Evolutionary conservation across 108 stramenopile genomes (phyloP).

Genomic region (Skeletonema grethae): DNA sequence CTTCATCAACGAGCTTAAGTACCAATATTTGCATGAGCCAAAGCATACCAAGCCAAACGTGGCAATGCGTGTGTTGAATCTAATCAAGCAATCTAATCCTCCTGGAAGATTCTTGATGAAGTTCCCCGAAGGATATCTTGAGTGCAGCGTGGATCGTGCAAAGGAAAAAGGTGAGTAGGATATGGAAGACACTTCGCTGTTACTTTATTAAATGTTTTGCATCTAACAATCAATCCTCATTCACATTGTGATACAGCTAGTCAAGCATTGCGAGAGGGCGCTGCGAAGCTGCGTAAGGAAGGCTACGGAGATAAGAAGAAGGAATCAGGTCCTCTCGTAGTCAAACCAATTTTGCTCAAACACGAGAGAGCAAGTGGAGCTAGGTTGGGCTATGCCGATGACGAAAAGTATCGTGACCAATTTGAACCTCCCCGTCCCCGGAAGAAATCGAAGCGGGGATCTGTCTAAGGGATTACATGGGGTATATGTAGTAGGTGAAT

Average conservation of each 20-base stretch:
- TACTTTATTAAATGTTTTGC: neutral
- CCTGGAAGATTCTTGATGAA: slow-evolving; percentile 46
- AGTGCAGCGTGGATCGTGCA: slow-evolving; percentile 35
- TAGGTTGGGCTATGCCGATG: slow-evolving; percentile 2
- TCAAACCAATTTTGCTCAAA: slow-evolving; percentile 17
- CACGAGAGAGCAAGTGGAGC: slow-evolving; percentile 15
- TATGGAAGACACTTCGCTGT: neutral
- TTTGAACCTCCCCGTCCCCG: slow-evolving; percentile 18
- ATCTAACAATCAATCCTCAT: neutral
- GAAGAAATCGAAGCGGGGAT: neutral
- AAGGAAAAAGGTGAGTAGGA: slow-evolving; percentile 35
- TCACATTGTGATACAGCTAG: slow-evolving; percentile 14
- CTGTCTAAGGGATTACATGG: neutral
- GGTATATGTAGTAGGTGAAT: neutral
- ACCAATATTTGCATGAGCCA: slow-evolving; percentile 35
- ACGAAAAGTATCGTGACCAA: slow-evolving; percentile 16
- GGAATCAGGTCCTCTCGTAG: neutral
- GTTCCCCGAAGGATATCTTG: slow-evolving; percentile 27
- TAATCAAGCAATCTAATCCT: slow-evolving; percentile 28
- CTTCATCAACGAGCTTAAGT: slow-evolving; percentile 39
- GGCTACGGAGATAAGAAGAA: slow-evolving; percentile 2
- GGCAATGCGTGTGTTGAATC: slow-evolving; percentile 31
- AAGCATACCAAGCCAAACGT: slow-evolving; percentile 44
- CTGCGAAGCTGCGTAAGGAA: slow-evolving; percentile 41
- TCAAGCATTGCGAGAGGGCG: slow-evolving; percentile 51